These are phyloP conservation scores for Penicillium oxalicum DNA, from an alignment of 2,329 filamentous ascomycete genomes.

Conservation along the genomic window DNA sequence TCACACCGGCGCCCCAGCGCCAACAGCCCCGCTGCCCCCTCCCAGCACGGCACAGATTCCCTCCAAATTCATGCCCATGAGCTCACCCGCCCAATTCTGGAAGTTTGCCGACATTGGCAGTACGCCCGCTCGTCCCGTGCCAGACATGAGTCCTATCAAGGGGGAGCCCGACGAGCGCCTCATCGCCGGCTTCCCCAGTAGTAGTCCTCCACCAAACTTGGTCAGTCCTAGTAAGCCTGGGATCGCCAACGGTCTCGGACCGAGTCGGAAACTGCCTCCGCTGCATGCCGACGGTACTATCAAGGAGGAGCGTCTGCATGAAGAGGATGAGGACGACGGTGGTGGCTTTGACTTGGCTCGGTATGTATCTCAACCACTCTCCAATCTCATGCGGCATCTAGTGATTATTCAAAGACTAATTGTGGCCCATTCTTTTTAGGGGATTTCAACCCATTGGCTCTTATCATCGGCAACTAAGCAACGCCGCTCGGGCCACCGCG, in stretches of 20 bases:
- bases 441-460: constrained; percentile 47
- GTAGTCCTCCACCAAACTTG: constrained; percentile 43
- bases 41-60: constrained; percentile 46
- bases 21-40: constrained; percentile 44
- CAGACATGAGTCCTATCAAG: constrained; percentile 45
- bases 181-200: constrained; percentile 40
- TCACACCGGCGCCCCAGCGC: constrained; percentile 45
- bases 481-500: constrained; percentile 33
- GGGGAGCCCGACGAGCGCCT: constrained; percentile 33
- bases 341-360: constrained; percentile 44
- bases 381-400: neutral
- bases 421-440: constrained; percentile 22
- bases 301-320: constrained; percentile 21
- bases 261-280: constrained; percentile 26
- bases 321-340: constrained; percentile 38
- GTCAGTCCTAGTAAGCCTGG: constrained; percentile 42
- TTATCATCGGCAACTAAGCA: constrained; percentile 41
- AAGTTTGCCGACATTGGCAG: constrained; percentile 44
- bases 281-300: constrained; percentile 26
- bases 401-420: neutral
- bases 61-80: constrained; percentile 48
- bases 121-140: constrained; percentile 38
- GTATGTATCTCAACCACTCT: constrained; percentile 23
- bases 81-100: constrained; percentile 48
- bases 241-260: constrained; percentile 26